Base-by-base conservation (phyloP, 805 yeast genomes). In the Lipomyces japonicus region DNA sequence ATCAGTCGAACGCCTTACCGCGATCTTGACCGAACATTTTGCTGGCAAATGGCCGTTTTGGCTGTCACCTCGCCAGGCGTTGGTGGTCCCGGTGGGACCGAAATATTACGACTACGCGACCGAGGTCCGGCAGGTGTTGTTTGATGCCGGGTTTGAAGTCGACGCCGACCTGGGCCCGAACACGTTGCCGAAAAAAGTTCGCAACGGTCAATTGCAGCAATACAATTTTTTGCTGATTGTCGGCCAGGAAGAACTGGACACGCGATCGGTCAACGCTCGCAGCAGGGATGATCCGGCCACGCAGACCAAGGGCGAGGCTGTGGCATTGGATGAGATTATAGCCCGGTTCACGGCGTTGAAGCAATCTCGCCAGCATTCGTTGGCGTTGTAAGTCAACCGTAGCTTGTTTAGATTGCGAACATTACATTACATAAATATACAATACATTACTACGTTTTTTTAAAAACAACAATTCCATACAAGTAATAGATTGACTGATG, bases 31-130 rank as follows among this genome's bases (percentile, higher is more conserved):
- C 52, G 99, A 93, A 73, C 98, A 93, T 75, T 93, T 77, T 73
- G 96, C 90, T 67, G 99, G 99, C 65, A 93, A 89, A 70, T 93
- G 99, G 99, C 99, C 99, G 66, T 87, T 93, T 79, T 93, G 98
- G 98, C 78, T 93, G 68, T 90, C 97, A n/a, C 99, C 99, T 65
- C 85, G 98, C 75, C 99, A 93, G 75, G 79, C 91, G 51, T 76
- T 91, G 63, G 95, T 93, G 64, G 93, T 93, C 26, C 98, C 98
- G 62, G 97, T 93, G 63, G 97, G 96, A 66, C 95, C 86, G 58
- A 88, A 86, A 71, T 91, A 84, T 76, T 81, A 76, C 65, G 95
- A 83, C 59, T 93, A 93, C 66, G 99, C 97, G 38, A 82, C 84
- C 69, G 74, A 80, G 62, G 85, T 93, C 59, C 81, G 82, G 64